A percentile compares a stretch with the other conserved stretches of the same genome.
phyloP scores from a whole-genome alignment of 768 basidiomycete genomes.

The Auricularia cornea region DNA sequence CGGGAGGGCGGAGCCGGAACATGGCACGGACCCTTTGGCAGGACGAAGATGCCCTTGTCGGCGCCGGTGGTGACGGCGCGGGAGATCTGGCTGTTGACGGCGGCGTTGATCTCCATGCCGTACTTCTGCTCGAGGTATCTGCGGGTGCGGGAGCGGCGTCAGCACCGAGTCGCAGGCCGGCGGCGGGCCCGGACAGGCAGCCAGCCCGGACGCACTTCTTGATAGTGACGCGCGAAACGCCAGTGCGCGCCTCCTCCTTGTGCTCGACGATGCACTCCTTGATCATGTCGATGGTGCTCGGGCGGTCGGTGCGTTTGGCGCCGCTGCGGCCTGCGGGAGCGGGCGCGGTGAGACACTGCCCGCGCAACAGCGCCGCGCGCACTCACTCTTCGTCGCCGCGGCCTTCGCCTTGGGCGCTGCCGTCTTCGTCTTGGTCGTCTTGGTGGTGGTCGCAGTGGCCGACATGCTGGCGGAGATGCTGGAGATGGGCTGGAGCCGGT shows the following conservation, averaged over 20 bases:
- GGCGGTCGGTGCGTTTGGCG: constrained; percentile 39
- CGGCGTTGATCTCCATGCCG: constrained; percentile 66
- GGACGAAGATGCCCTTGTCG: constrained; percentile 72
- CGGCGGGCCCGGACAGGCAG: constrained; percentile 5
- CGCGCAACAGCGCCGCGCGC: not conserved
- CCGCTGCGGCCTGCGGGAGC: constrained; percentile 19
- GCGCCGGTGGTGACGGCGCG: constrained; percentile 74
- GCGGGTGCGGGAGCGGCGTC: constrained; percentile 6
- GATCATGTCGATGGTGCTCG: constrained; percentile 40
- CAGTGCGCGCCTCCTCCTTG: constrained; percentile 56
- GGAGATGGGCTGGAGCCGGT: not conserved
- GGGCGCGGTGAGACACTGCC: constrained; percentile 16
- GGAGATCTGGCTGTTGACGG: constrained; percentile 71
- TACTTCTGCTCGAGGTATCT: constrained; percentile 83
- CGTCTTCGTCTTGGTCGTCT: constrained; percentile 5
- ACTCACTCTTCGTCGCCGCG: constrained; percentile 2
- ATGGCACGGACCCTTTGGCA: constrained; percentile 68
- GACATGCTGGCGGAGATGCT: not conserved
- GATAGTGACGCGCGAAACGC: constrained; percentile 68
- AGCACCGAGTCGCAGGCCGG: too few relatives aligned
- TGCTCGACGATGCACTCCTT: constrained; percentile 63
- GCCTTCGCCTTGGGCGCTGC: constrained; percentile 9
- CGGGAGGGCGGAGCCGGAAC: not conserved
- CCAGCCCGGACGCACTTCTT: constrained; percentile 56
- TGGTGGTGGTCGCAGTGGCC: constrained; percentile 1